phyloP scores from a whole-genome alignment of 2,329 filamentous ascomycete species.

The Botrytis medusae region DNA sequence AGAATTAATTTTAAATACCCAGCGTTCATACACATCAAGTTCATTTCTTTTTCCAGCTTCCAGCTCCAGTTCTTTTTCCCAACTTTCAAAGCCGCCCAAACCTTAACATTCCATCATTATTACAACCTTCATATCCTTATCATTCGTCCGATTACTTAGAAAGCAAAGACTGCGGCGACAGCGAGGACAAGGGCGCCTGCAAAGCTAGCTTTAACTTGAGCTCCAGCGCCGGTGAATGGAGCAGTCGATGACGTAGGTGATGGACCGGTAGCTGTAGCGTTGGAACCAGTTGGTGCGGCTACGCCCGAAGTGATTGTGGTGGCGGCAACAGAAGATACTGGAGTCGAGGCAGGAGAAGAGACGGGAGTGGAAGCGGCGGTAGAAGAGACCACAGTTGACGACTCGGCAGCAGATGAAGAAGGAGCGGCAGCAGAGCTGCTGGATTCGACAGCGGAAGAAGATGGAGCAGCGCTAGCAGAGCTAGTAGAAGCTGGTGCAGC shows the following conservation, averaged over 20 bases:
- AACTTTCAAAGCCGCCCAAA: not conserved
- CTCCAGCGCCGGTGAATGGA: conserved; percentile 15
- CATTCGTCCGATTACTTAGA: not conserved
- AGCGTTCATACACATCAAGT: not conserved
- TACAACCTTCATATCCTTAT: conserved; percentile 2
- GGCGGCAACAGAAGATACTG: not conserved
- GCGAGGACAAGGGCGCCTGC: conserved; percentile 5
- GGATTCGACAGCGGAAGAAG: not conserved
- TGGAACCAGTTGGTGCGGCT: conserved; percentile 18
- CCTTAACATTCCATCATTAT: conserved; percentile 1
- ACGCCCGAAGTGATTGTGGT: not conserved
- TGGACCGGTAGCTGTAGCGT: not conserved
- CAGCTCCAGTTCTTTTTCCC: not conserved
- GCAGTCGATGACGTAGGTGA: not conserved
- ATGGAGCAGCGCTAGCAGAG: conserved; percentile 1
- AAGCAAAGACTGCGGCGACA: not conserved
- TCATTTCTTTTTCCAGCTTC: not conserved
- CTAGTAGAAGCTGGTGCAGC: not conserved
- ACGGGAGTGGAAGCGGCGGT: not conserved
- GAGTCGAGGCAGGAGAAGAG: not conserved
- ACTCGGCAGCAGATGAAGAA: conserved; percentile 1
- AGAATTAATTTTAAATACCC: conserved; percentile 12
- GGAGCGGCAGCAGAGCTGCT: conserved; percentile 2
- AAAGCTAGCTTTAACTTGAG: conserved; percentile 11
- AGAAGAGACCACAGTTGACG: not conserved